phyloP scores from a whole-genome alignment of 1,284 basidiomycete species.

The Tylopilus sp. region DNA sequence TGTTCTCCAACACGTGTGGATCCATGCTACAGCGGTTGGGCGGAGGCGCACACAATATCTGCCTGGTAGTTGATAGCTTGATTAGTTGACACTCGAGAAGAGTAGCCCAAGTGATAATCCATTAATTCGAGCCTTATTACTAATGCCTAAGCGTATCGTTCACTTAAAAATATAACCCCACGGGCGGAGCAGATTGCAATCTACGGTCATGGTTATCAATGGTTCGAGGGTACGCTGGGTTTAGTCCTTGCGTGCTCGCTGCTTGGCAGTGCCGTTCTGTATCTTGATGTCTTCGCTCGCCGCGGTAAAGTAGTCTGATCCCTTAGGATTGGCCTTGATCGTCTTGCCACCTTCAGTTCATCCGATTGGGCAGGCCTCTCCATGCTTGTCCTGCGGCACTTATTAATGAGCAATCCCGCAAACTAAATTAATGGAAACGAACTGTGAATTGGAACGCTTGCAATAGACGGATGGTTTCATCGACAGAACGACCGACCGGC shows the following conservation, averaged over 20 bases:
- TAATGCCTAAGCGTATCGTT: too few relatives aligned
- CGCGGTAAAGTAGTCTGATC: conserved; percentile 70
- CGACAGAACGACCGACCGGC: conserved; percentile 85
- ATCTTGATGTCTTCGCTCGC: conserved; percentile 28
- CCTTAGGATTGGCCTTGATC: conserved; percentile 71
- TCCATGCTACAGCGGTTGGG: too few relatives aligned
- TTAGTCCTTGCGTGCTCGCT: conserved; percentile 27
- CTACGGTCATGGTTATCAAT: background rate
- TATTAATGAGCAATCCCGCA: background rate
- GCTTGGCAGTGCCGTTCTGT: conserved; percentile 32
- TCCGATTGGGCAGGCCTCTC: conserved; percentile 87
- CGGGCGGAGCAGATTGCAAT: background rate
- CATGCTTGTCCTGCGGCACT: conserved; percentile 64
- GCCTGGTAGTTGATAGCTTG: too few relatives aligned
- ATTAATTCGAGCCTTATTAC: too few relatives aligned
- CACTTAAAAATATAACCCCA: too few relatives aligned
- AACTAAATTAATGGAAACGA: conserved; percentile 27
- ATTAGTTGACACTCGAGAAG: too few relatives aligned
- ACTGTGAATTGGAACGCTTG: conserved; percentile 89
- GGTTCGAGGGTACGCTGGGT: background rate
- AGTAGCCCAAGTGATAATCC: too few relatives aligned
- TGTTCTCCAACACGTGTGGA: background rate
- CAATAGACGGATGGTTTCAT: conserved; percentile 83
- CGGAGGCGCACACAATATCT: too few relatives aligned
- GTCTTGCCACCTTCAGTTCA: conserved; percentile 75